These are phyloP conservation scores for Starmerella bombi DNA, from an alignment of 805 yeast species.

Conservation along the genomic window DNA sequence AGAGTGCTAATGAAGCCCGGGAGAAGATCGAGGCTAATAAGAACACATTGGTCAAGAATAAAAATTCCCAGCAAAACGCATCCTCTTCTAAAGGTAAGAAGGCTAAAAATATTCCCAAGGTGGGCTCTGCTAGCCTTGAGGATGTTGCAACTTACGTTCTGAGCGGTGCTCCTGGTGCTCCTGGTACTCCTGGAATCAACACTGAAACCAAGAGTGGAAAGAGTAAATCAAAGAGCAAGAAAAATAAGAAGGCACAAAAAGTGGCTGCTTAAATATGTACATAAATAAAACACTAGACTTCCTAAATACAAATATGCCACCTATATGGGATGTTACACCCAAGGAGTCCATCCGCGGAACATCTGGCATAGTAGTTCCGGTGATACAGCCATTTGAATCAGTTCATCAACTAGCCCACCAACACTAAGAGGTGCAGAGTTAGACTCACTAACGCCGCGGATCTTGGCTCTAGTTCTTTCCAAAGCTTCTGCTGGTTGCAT, in stretches of 20 bases:
- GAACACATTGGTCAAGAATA: not conserved
- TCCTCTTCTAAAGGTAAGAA: not conserved
- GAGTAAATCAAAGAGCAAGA: not conserved
- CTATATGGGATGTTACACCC: conserved; percentile 28
- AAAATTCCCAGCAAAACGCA: not conserved
- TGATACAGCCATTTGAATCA: conserved; percentile 71
- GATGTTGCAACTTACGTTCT: not conserved
- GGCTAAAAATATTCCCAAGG: too few species aligned
- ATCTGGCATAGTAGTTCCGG: conserved; percentile 59
- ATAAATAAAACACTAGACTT: not conserved
- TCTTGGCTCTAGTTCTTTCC: conserved; percentile 58
- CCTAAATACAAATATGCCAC: not conserved
- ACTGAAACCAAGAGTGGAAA: not conserved
- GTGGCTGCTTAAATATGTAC: not conserved
- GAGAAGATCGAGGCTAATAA: not conserved
- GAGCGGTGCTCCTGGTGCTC: too few species aligned
- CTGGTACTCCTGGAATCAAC: not conserved
- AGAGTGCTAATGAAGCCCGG: not conserved
- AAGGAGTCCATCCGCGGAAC: conserved; percentile 92
- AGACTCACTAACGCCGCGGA: conserved; percentile 67
- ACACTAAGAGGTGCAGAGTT: conserved; percentile 82
- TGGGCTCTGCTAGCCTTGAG: not conserved
- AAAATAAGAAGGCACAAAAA: not conserved
- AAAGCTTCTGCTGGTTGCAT: conserved; percentile 37
- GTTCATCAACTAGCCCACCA: conserved; percentile 81